Evolutionary conservation across 768 basidiomycete species (phyloP).

Genomic region (Amanita thiersii): DNA sequence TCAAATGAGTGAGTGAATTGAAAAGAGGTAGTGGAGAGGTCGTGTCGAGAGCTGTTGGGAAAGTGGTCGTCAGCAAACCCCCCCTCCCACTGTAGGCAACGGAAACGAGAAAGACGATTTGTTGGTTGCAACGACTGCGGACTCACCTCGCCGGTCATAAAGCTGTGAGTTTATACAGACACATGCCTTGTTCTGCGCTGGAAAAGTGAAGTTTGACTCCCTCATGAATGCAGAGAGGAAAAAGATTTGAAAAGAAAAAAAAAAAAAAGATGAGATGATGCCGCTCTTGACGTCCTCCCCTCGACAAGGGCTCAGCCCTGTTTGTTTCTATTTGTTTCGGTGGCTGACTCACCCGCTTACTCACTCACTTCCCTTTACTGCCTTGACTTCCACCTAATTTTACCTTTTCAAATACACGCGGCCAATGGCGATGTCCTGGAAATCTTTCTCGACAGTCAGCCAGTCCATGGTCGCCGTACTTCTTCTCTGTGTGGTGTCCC

Average conservation of each 20-base stretch:
- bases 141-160: slow-evolving; percentile 88
- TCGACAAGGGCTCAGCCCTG: slow-evolving; percentile 7
- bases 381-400: neutral
- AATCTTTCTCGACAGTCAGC: too few relatives aligned
- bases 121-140: neutral
- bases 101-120: slow-evolving; percentile 4
- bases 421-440: too few relatives aligned
- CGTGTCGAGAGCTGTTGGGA: slow-evolving; percentile 38
- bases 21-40: slow-evolving; percentile 56
- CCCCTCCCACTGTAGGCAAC: neutral
- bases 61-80: slow-evolving; percentile 12
- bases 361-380: neutral
- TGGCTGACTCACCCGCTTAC: slow-evolving; percentile 13
- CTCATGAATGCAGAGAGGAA: too few relatives aligned
- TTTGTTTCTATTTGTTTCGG: slow-evolving; percentile 11
- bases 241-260: neutral
- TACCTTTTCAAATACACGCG: too few relatives aligned
- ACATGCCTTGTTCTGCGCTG: slow-evolving; percentile 89
- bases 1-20: slow-evolving; percentile 93
- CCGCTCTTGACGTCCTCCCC: neutral
- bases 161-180: slow-evolving; percentile 92
- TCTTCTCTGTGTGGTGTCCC: too few relatives aligned
- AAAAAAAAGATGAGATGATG: neutral
- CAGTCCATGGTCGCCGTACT: too few relatives aligned
- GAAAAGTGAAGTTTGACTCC: slow-evolving; percentile 93